Conservation (phyloP, 23 red algal species). For the Chondrus crispus region DNA sequence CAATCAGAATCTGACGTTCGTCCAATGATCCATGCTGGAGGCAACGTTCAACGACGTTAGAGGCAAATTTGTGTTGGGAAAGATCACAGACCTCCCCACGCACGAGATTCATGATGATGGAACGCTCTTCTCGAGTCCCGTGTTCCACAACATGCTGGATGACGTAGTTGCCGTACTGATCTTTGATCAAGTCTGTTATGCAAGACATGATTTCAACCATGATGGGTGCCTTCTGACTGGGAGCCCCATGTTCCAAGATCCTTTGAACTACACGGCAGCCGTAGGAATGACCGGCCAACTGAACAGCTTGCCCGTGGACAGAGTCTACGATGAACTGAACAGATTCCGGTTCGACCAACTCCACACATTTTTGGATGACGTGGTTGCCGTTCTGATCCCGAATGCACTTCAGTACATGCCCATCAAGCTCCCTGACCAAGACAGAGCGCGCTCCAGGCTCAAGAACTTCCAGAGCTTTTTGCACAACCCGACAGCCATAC, state of each 20-base stretch:
- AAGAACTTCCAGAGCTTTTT: constrained; percentile 97
- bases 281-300: constrained; percentile 93
- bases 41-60: constrained; percentile 98
- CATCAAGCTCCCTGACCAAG: constrained; percentile 89
- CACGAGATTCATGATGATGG: constrained; percentile 79
- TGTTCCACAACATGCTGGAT: constrained; percentile 93
- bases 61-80: constrained; percentile 93
- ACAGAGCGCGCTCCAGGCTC: constrained; percentile 25
- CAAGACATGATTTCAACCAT: constrained; percentile 86
- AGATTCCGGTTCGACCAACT: constrained; percentile 73
- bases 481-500: constrained; percentile 99
- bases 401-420: constrained; percentile 98
- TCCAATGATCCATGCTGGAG: constrained; percentile 84
- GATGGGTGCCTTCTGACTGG: constrained; percentile 85
- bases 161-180: constrained; percentile 98
- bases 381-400: constrained; percentile 99
- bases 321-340: constrained; percentile 96
- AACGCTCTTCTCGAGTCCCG: constrained; percentile 69
- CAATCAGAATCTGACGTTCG: constrained; percentile 74
- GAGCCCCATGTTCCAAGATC: constrained; percentile 82
- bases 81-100: constrained; percentile 70
- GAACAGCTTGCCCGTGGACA: constrained; percentile 84
- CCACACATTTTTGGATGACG: constrained; percentile 97
- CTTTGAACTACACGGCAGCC: constrained; percentile 98
- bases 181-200: constrained; percentile 71